phyloP scores from a whole-genome alignment of 352 stramenopile genomes.

The Aphanomyces cochlioides region DNA sequence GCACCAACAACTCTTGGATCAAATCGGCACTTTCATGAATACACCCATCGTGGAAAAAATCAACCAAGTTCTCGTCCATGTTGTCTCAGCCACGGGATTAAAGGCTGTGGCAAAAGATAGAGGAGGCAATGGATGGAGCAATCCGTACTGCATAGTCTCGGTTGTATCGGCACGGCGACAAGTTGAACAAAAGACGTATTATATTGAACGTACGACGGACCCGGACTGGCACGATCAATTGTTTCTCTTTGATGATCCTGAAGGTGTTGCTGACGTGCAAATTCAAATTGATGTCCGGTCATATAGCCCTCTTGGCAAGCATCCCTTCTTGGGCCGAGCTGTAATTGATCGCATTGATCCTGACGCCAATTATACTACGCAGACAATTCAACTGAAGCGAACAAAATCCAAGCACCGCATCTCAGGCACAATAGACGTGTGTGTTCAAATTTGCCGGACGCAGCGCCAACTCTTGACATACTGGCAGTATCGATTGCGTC shows the following conservation, averaged over 20 bases:
- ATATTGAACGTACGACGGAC: constrained; percentile 22
- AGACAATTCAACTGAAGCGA: not conserved
- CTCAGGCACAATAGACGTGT: not conserved
- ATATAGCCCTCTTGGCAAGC: constrained; percentile 3
- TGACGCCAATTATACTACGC: not conserved
- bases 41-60: constrained; percentile 13
- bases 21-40: constrained; percentile 5
- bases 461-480: not conserved
- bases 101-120: not conserved
- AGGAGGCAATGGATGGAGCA: not conserved
- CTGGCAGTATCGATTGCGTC: constrained; percentile 11
- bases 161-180: not conserved
- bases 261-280: not conserved
- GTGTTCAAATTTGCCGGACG: constrained; percentile 4
- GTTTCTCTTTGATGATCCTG: constrained; percentile 21
- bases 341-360: not conserved
- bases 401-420: constrained; percentile 1
- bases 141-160: constrained; percentile 22
- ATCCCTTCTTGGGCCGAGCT: constrained; percentile 4
- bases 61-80: constrained; percentile 21
- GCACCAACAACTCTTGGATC: constrained; percentile 6
- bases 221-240: constrained; percentile 24
- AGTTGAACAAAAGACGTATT: constrained; percentile 24
- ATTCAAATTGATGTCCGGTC: constrained; percentile 25
- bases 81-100: constrained; percentile 10